Conservation (phyloP, 2,329 filamentous ascomycete genomes). For the Taxawa tesnikishii region DNA sequence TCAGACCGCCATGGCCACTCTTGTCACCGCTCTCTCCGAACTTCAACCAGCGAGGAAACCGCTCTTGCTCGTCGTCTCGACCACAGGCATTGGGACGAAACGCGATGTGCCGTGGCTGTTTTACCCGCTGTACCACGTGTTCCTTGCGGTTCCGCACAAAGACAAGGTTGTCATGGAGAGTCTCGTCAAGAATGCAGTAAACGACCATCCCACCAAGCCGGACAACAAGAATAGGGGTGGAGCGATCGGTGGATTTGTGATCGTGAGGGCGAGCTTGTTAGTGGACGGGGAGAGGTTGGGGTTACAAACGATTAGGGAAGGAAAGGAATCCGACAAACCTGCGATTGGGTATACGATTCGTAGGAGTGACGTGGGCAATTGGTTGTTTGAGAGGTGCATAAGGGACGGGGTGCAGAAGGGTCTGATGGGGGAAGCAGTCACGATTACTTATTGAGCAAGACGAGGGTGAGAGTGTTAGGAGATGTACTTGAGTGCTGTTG, state of each 20-base stretch:
- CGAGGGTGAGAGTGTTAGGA: neutral
- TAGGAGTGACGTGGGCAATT: slow-evolving; percentile 26
- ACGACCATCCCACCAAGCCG: slow-evolving; percentile 5
- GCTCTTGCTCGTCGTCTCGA: slow-evolving; percentile 21
- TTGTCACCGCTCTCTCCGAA: slow-evolving; percentile 19
- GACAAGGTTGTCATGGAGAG: slow-evolving; percentile 27
- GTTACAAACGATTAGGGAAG: slow-evolving; percentile 17
- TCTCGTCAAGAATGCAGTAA: slow-evolving; percentile 15
- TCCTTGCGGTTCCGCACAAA: slow-evolving; percentile 22
- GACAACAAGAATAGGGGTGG: slow-evolving; percentile 8
- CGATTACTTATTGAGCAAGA: slow-evolving; percentile 21
- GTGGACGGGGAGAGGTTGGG: slow-evolving; percentile 18
- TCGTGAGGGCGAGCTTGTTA: slow-evolving; percentile 26
- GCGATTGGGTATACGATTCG: slow-evolving; percentile 24
- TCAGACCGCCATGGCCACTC: slow-evolving; percentile 16
- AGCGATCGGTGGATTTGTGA: slow-evolving; percentile 18
- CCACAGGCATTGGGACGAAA: slow-evolving; percentile 22
- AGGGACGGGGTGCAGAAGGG: slow-evolving; percentile 11
- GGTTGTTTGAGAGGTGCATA: slow-evolving; percentile 24
- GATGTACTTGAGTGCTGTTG: too few species aligned
- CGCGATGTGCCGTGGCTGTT: slow-evolving; percentile 24
- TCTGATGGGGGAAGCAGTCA: slow-evolving; percentile 21
- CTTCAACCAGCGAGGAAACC: slow-evolving; percentile 13
- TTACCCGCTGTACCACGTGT: slow-evolving; percentile 22
- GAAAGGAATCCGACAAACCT: slow-evolving; percentile 19